Percentiles rank a stretch among this genome's conserved stretches.
Conservation (phyloP, 768 basidiomycete species). For the Lactarius hengduanensis region DNA sequence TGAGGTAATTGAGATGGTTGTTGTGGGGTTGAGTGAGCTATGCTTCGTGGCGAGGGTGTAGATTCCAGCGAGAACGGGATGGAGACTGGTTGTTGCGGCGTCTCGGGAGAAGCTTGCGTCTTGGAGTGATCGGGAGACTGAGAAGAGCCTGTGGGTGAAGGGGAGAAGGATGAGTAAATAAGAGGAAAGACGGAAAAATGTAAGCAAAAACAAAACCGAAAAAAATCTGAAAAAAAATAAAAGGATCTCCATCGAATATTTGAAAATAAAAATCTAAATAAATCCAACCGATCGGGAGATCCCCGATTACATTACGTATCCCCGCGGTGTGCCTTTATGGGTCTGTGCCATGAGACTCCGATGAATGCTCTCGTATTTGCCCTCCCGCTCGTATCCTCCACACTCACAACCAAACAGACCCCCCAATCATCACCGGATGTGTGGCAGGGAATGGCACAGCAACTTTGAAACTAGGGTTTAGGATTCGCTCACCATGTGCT, state of each 20-base stretch:
- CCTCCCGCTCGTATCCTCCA: not conserved
- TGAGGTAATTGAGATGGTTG: slow-evolving; percentile 10
- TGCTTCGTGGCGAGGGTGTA: not conserved
- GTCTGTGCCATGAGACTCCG: slow-evolving; percentile 1
- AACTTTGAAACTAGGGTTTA: not conserved
- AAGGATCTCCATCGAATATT: slow-evolving; percentile 13
- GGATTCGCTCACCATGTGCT: slow-evolving; percentile 25
- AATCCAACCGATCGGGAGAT: slow-evolving; percentile 17
- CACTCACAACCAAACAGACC: not conserved
- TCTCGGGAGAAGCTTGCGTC: not conserved
- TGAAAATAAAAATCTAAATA: slow-evolving; percentile 2
- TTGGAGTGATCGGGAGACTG: slow-evolving; percentile 6
- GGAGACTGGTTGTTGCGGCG: not conserved
- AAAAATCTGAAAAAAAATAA: not conserved
- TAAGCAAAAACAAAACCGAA: not conserved
- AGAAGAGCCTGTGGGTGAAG: not conserved
- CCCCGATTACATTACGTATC: slow-evolving; percentile 20
- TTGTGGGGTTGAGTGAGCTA: slow-evolving; percentile 19
- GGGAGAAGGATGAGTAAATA: slow-evolving; percentile 1
- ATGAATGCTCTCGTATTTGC: not conserved
- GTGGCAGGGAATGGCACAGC: slow-evolving; percentile 1
- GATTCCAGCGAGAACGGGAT: slow-evolving; percentile 6
- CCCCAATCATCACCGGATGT: not conserved
- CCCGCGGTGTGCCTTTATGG: slow-evolving; percentile 17
- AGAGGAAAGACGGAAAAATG: not conserved